Base-by-base conservation (phyloP, 1,139 yeast genomes). In the Pichia sp. region DNA sequence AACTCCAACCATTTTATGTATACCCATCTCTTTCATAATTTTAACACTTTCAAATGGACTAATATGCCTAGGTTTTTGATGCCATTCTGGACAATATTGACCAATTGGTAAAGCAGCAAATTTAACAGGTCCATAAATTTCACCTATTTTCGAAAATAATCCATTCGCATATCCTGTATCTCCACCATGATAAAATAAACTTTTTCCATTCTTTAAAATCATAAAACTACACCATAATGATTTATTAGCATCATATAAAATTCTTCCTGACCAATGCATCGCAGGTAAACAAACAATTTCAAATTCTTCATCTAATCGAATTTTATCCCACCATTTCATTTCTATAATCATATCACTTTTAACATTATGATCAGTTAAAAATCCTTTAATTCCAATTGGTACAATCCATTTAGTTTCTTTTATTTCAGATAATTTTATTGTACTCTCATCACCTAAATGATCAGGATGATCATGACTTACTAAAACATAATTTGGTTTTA, bases 381-480 rank as follows among this genome's bases (percentile, higher is more conserved):
- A 78, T 52, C 66, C 66, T 41, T 78, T 74, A 36, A 89, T 69
- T 0, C 97, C 97, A 18, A 74, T 55, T 0, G 97, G 97, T 0
- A 88, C 95, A 13, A 89, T 72, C 97, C 97, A 89, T 9, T 75
- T 69, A 5, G 79, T 68, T 6, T 64, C 53, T 50, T 78, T 75
- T 11, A 25, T 14, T 3, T 16, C 22, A 10, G 87, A 83, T 46
- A 88, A 73, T 39, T 72, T 60, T 29, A 67, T 66, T 15, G 78
- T 73, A 14, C 83, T 65, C 33, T 69, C 74, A 48, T 75, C 67
- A 55, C 89, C 96, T 37, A 89, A 64, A 64, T 89, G 97, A 60
- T 89, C 97, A 1, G 96, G 97, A 55, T 89, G 97, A 58, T 89
- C 93, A 60, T 89, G 97, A 2, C 95, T 83, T 0, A 89, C 95